phyloP scores from a whole-genome alignment of 306 rosid species.

The Lotus japonicus region DNA sequence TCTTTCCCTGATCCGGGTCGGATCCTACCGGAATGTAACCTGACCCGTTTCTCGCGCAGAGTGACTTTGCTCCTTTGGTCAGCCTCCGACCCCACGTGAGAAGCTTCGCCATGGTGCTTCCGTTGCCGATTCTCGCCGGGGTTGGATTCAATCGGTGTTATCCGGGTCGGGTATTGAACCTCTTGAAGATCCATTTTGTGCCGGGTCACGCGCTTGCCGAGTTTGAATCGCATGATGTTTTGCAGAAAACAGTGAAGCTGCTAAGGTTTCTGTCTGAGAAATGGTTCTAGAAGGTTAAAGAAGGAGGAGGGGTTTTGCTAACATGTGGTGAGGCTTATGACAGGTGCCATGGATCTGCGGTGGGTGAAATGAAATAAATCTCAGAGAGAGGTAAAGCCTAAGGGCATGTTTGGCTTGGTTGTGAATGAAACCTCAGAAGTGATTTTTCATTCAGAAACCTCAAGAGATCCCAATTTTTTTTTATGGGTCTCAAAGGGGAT shows the following conservation, averaged over 20 bases:
- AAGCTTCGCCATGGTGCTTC: conserved; percentile 33
- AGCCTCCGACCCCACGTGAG: conserved; percentile 57
- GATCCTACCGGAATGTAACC: conserved; percentile 39
- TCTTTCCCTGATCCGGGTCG: conserved; percentile 54
- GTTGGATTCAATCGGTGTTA: conserved; percentile 16
- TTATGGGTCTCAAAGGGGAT: no score
- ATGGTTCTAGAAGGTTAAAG: neutral
- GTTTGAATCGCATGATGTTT: conserved; percentile 42
- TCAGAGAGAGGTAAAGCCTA: conserved; percentile 47
- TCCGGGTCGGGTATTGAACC: conserved; percentile 22
- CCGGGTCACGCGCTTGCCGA: conserved; percentile 47
- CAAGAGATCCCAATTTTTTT: no score
- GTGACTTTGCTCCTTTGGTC: conserved; percentile 36
- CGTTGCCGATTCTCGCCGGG: no score
- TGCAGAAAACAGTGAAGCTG: no score
- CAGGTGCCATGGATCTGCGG: conserved; percentile 71
- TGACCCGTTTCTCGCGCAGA: conserved; percentile 37
- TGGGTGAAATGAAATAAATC: no score
- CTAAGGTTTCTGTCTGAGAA: neutral
- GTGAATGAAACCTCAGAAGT: neutral
- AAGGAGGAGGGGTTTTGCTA: neutral
- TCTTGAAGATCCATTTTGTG: conserved; percentile 37
- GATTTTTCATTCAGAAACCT: conserved; percentile 12
- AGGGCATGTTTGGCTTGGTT: conserved; percentile 59
- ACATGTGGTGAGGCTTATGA: conserved; percentile 22